Evolutionary conservation across 352 stramenopile genomes (phyloP), one percentile per base, ranked within the genome.

Genomic region (Phytophthora uliginosa): DNA sequence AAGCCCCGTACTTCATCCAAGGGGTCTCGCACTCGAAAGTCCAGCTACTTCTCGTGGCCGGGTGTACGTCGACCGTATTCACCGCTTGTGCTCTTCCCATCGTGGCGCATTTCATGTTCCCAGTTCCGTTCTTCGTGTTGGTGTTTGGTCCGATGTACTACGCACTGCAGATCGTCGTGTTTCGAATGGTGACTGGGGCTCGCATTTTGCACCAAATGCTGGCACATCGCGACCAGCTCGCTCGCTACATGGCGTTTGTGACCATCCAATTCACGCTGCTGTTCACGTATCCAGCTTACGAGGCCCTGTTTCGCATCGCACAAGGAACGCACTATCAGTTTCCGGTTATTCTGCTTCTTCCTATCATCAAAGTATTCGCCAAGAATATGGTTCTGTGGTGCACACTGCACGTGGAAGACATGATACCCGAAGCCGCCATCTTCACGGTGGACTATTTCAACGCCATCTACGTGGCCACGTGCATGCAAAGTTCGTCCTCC

Each of bases 401-500:
- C 22, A 57, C 36, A 2, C 18, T 17, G 2, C 48, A 74, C 50
- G 38, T 74, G 22, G 71, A 74, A 55, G 71, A 71, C 17, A 50
- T 67, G 28, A 50, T 68, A 15, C 71, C 71, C 0, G 47, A 65
- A 13, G 38, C 62, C 7, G 65, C 64, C 1, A 73, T 77, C 33
- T 73, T 77, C 52, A 70, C 64, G 0, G 59, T 73, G 7, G 64
- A 71, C 17, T 69, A 70, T 18, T 77, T 77, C 56, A 74, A 77
- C n/a, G 60, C 71, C 3, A 48, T 74, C 24, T 74, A 70, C 52
- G 13, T 76, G 26, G 58, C 69, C 4, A 62, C 50, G 0, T 64
- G 42, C 8, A 72, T 76, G 69, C 63, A 76, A 56, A 62, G 56
- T 17, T 31, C 60, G 1, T 60, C 63, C 4, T 68, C 69, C 6